Base-by-base conservation (phyloP, 805 yeast genomes). In the Yarrowia osloensis region DNA sequence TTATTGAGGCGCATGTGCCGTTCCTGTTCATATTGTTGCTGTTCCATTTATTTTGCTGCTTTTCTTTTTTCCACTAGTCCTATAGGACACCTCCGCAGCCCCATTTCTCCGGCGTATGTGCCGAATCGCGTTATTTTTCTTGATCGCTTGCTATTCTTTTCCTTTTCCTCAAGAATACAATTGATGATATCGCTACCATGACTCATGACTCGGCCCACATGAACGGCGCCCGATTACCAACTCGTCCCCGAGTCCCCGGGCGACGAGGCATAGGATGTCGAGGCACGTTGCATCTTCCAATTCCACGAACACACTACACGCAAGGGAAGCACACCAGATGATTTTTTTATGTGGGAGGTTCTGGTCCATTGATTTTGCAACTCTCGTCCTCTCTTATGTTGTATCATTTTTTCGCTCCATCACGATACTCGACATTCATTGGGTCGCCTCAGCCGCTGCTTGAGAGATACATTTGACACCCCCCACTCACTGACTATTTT, bases 1-100 rank as follows among this genome's bases (percentile, higher is more conserved):
- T 57, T 57, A 40, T 57, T 40, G 63, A 57, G 63, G 63, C 63
- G 35, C 19, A 12, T 39, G 63, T 57, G 62, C 62, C 62, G 62
- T 54, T 54, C 46, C 62, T 54, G 26, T 57, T 57, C 29, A 40
- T 57, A 52, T 37, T 54, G 44, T 11, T 4, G 26, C 37, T 57
- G 35, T 57, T 57, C 33, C 40, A 40, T 39, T 39, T n/a, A 21
- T 55, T 35, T 40, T 26, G 49, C 49, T 40, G 47, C 63, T 37
- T 40, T 40, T 21, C n/a, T 29, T 28, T 57, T 37, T 4, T 39
- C 37, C 42, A 22, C 7, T 55, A 19, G 47, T 57, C 63, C 63
- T 26, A 11, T 28, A 28, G 47, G 63, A 57, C 63, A 39, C 49
- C 59, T 29, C 59, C 33, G 44, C 44, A 35, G 61, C 26, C 49